Base-by-base conservation (phyloP, 2,329 filamentous ascomycete genomes). In the Sporothrix luriei region DNA sequence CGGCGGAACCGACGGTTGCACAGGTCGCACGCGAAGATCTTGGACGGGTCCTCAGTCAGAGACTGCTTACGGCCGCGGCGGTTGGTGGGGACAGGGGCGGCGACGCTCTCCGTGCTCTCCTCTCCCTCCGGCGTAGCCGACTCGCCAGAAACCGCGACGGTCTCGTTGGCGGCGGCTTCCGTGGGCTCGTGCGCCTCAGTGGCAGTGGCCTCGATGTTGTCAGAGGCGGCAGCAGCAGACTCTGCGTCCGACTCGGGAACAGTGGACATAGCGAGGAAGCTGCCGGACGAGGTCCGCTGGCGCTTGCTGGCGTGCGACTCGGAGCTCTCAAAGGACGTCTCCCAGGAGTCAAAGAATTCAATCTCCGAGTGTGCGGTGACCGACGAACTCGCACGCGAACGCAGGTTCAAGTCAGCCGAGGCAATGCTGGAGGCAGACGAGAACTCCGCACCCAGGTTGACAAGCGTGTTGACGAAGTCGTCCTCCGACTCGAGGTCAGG, bases 1-100 rank as follows among this genome's bases (percentile, higher is more conserved):
- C 95, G 92, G 73, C 95, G 91, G 90, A 99, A 99, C 72, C 95
- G 92, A 74, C 95, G 93, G 77, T 93, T 94, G 89, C 95, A 99
- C 26, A 97, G 87, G 69, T 94, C 93, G 83, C 95, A 99, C 71
- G 97, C 92, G 73, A 98, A 99, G 0, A 94, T 97, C 89, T 99
- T 99, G 77, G 93, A 96, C 1, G 95, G 95, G 77, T 99, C 95
- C 77, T 98, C 95, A 5, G 95, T 98, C 75, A 98, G 82, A 0
- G 95, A 98, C 83, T 99, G 95, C 89, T 99, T 99, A 81, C 95
- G 94, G 71, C 95, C 95, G 71, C 95, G 94, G 74, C 95, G 94
- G 81, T 92, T 97, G 75, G 91, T 87, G 11, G 91, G 90, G 10
- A 84, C 82, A 3, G 85, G 82, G 0, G 81, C 71, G 57, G 74